Conservation (phyloP, 306 rosid genomes). For the Purshia tridentata region DNA sequence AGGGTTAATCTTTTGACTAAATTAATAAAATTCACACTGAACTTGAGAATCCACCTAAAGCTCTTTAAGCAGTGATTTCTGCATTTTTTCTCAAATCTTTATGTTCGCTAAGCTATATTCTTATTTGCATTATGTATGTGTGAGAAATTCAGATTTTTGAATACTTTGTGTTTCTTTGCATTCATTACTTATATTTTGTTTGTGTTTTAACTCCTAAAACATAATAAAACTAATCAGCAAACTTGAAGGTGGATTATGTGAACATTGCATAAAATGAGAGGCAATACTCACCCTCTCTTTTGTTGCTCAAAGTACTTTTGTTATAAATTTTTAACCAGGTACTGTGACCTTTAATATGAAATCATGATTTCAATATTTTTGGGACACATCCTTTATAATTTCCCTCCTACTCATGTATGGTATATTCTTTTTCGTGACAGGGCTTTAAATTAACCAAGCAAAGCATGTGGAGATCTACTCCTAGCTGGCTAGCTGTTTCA, state of each 20-base stretch:
- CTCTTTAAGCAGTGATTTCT: not conserved
- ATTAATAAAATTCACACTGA: not conserved
- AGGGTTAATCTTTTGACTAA: not conserved
- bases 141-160: not conserved
- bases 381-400: not conserved
- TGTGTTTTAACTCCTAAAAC: not conserved
- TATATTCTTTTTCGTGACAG: constrained; percentile 38
- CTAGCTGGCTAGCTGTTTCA: constrained; percentile 88
- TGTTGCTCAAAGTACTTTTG: not conserved
- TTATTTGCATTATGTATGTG: not conserved
- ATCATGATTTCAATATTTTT: not conserved
- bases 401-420: not conserved
- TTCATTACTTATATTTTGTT: not conserved
- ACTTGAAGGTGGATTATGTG: not conserved
- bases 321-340: not conserved
- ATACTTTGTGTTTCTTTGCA: not conserved
- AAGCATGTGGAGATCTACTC: constrained; percentile 81
- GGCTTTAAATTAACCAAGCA: constrained; percentile 83
- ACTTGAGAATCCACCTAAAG: not conserved
- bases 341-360: not conserved
- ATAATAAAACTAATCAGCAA: not conserved
- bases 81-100: not conserved
- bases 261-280: not conserved
- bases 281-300: not conserved
- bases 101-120: not conserved